These are phyloP conservation scores for Microdochium bolleyi DNA, from an alignment of 2,329 filamentous ascomycete genomes.

Conservation along the genomic window DNA sequence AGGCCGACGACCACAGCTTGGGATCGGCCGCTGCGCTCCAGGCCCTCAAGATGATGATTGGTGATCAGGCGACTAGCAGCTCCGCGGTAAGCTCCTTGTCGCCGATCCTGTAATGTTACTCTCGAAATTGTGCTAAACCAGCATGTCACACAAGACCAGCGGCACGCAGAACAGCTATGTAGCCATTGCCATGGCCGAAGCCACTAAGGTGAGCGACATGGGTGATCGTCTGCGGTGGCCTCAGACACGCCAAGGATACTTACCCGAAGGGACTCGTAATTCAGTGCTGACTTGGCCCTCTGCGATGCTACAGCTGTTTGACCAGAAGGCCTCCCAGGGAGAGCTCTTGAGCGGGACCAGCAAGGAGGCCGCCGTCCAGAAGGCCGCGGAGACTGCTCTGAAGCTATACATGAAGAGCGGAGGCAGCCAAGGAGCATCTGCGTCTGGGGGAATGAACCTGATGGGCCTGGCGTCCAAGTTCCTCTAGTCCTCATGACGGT, in stretches of 20 bases:
- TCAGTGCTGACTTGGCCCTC: conserved; percentile 5
- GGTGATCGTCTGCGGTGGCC: background rate
- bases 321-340: conserved; percentile 46
- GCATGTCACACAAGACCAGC: background rate
- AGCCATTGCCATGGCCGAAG: conserved; percentile 81
- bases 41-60: conserved; percentile 66
- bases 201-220: conserved; percentile 54
- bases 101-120: background rate
- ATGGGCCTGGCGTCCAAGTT: conserved; percentile 22
- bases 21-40: conserved; percentile 75
- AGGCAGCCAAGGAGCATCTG: conserved; percentile 38
- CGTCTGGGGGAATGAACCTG: conserved; percentile 17
- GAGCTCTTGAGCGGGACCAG: conserved; percentile 49
- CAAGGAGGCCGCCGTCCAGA: conserved; percentile 73
- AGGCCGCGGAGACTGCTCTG: conserved; percentile 77
- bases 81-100: conserved; percentile 14
- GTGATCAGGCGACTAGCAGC: background rate
- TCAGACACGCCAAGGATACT: background rate
- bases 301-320: conserved; percentile 40
- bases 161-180: conserved; percentile 65
- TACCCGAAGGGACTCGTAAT: no score
- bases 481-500: conserved; percentile 8
- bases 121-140: no score
- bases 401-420: conserved; percentile 82
- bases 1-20: conserved; percentile 43